Evolutionary conservation across 306 rosid species (phyloP), one percentile per base, ranked within the genome.

Genomic region (Spatholobus suberectus): DNA sequence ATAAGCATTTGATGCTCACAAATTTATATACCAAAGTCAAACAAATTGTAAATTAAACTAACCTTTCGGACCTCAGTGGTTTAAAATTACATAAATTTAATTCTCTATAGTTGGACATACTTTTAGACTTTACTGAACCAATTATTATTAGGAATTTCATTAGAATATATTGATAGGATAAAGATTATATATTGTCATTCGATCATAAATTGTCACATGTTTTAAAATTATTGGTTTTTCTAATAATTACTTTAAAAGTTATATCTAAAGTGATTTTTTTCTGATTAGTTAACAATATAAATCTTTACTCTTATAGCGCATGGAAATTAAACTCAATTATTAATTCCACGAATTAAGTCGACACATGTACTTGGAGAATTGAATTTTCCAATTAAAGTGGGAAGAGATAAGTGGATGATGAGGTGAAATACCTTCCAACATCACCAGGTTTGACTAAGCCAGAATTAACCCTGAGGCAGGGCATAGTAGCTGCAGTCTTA

Each of bases 401-500:
- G 61, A 54, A 57, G 15, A 23, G n/a, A 11, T 58, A 23, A 24
- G 35, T 23, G 68, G 40, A 27, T 26, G 10, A 15, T 14, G 21
- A 62, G 5, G 21, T 14, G 11, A 29, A 62, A 49, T 81, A 91
- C 98, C 98, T 90, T 88, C 97, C 94, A 27, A 95, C 98, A 47
- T 91, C 98, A 27, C 98, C 97, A 44, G 98, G 82, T 23, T 93
- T 93, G 59, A 95, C 90, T 67, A 90, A 82, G 61, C 97, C 93
- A 58, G 93, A 78, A 78, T 93, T 95, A 27, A 87, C 88, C 43
- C 89, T 89, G 11, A 95, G 93, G 78, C 95, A 93, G 4, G 97
- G 95, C 23, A 95, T 79, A 2, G 95, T 85, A 34, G 94, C 93
- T 23, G 97, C 93, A 46, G 94, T 91, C 75, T 91, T 91, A 4